Evolutionary conservation across 805 yeast genomes (phyloP).

Genomic region (Zygotorulaspora sp.): DNA sequence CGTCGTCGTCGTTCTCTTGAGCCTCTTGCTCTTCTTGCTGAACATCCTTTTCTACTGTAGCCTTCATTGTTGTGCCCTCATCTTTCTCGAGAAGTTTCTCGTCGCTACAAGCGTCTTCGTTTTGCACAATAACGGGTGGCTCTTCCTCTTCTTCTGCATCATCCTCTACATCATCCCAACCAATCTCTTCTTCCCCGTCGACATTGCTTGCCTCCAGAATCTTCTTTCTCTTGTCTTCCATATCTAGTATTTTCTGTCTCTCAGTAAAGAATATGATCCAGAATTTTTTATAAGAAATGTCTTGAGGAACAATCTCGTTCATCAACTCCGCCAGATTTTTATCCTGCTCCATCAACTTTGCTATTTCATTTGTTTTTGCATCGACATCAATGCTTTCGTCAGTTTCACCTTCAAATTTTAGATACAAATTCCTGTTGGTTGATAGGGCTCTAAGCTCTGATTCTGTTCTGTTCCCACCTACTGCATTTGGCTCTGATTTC

Average conservation of each 20-base stretch:
- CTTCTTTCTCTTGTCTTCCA: slow-evolving; percentile 62
- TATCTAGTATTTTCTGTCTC: slow-evolving; percentile 49
- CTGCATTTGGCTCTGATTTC: slow-evolving; percentile 36
- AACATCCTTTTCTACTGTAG: slow-evolving; percentile 29
- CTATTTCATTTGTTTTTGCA: slow-evolving; percentile 47
- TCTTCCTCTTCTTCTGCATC: slow-evolving; percentile 26
- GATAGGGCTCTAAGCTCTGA: slow-evolving; percentile 56
- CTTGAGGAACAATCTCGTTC: slow-evolving; percentile 63
- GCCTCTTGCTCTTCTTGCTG: slow-evolving; percentile 51
- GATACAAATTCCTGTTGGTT: slow-evolving; percentile 44
- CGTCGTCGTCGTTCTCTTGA: slow-evolving; percentile 34
- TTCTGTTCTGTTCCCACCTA: slow-evolving; percentile 53
- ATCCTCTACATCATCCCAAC: slow-evolving; percentile 38
- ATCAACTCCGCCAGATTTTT: slow-evolving; percentile 51
- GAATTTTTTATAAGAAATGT: slow-evolving; percentile 54
- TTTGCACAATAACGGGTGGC: slow-evolving; percentile 16
- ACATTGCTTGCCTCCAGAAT: slow-evolving; percentile 43
- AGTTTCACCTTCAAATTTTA: slow-evolving; percentile 27
- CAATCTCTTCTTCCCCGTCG: slow-evolving; percentile 33
- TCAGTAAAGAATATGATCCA: slow-evolving; percentile 70
- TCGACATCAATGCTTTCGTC: slow-evolving; percentile 40
- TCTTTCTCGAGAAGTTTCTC: slow-evolving; percentile 8
- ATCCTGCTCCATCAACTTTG: slow-evolving; percentile 44
- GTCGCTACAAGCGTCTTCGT: slow-evolving; percentile 14
- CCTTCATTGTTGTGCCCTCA: slow-evolving; percentile 7